Percentiles rank a stretch among this genome's conserved stretches.
Conservation (phyloP, 1,284 basidiomycete species). For the Sanghuangporus baumii region DNA sequence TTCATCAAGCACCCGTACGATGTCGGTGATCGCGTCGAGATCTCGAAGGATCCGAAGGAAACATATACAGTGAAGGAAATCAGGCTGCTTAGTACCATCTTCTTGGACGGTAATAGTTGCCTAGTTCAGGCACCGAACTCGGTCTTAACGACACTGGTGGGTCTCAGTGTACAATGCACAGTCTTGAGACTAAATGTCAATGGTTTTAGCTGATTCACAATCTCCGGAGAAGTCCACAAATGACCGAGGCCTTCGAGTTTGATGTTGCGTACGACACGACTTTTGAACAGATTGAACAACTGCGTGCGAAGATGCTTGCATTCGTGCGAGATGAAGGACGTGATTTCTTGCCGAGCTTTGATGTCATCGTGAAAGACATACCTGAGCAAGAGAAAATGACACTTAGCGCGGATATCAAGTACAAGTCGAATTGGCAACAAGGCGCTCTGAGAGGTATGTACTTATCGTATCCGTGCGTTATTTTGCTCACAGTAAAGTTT, state of each 20-base stretch:
- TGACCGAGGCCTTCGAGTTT: constrained; percentile 76
- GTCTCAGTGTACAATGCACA: constrained; percentile 13
- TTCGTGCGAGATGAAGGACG: constrained; percentile 70
- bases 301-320: constrained; percentile 77
- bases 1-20: constrained; percentile 88
- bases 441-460: constrained; percentile 62
- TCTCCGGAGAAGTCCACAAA: constrained; percentile 66
- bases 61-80: constrained; percentile 86
- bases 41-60: constrained; percentile 39
- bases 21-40: constrained; percentile 75
- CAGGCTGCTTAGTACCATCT: constrained; percentile 73
- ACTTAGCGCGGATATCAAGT: constrained; percentile 80
- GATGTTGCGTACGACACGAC: constrained; percentile 77
- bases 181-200: neutral
- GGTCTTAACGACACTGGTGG: constrained; percentile 60
- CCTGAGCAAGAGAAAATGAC: constrained; percentile 78
- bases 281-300: constrained; percentile 78
- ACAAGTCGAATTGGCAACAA: constrained; percentile 88
- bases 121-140: constrained; percentile 67
- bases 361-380: constrained; percentile 70
- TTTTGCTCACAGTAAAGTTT: neutral
- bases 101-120: constrained; percentile 56
- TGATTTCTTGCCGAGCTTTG: constrained; percentile 72
- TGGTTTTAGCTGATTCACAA: constrained; percentile 61
- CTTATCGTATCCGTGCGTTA: neutral